phyloP scores from a whole-genome alignment of 2,329 filamentous ascomycete genomes.

The Rhytidhysteron rufulum region DNA sequence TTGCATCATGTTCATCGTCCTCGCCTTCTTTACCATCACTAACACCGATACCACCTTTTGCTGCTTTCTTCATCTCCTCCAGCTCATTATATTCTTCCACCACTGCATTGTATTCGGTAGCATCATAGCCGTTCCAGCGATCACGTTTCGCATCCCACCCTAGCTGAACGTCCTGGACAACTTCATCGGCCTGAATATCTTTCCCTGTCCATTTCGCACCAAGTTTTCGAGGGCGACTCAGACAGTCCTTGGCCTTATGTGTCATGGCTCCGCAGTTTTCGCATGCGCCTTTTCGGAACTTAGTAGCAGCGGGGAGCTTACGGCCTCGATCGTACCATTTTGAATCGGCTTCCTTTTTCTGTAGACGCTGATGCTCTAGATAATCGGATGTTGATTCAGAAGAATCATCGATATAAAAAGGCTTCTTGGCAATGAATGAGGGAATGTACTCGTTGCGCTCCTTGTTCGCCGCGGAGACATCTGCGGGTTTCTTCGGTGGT shows the following conservation, averaged over 20 bases:
- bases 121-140: conserved; percentile 97
- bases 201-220: conserved; percentile 90
- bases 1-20: conserved; percentile 45
- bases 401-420: conserved; percentile 87
- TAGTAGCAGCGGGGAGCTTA: conserved; percentile 83
- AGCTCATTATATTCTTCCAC: conserved; percentile 85
- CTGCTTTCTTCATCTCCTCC: conserved; percentile 65
- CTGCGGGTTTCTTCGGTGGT: conserved; percentile 46
- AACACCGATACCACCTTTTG: conserved; percentile 31
- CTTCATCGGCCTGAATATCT: conserved; percentile 90
- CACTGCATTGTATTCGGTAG: conserved; percentile 79
- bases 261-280: conserved; percentile 98
- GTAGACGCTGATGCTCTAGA: conserved; percentile 90
- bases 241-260: conserved; percentile 91
- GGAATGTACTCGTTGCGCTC: conserved; percentile 98
- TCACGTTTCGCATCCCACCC: conserved; percentile 98
- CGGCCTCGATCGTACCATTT: conserved; percentile 93
- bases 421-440: conserved; percentile 94
- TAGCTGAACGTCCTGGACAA: conserved; percentile 77
- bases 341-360: conserved; percentile 65
- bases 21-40: conserved; percentile 47
- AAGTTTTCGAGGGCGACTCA: conserved; percentile 81
- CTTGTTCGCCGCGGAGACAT: conserved; percentile 59
- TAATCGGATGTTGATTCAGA: conserved; percentile 73
- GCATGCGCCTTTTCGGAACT: conserved; percentile 95